Conservation (phyloP, 2,329 filamentous ascomycete species). For the Aspergillus aculeatinus region DNA sequence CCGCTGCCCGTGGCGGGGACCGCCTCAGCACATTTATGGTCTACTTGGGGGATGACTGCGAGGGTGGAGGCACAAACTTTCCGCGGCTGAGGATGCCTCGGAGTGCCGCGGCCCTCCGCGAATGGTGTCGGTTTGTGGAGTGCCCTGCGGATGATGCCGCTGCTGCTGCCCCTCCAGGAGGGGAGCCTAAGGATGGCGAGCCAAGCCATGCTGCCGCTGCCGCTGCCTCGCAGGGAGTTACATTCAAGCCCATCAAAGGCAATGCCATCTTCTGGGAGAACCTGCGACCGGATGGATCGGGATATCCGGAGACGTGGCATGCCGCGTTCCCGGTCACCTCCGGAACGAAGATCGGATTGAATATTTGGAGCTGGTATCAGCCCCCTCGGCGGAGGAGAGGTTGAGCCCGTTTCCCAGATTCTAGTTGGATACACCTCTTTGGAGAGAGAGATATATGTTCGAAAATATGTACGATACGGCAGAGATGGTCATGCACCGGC, state of each 20-base stretch:
- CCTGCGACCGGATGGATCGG: slow-evolving; percentile 54
- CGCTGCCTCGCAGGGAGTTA: slow-evolving; percentile 45
- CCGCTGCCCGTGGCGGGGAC: slow-evolving; percentile 37
- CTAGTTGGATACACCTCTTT: slow-evolving; percentile 5
- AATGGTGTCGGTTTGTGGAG: slow-evolving; percentile 60
- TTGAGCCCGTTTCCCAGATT: neutral
- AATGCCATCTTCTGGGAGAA: slow-evolving; percentile 66
- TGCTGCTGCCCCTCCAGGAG: too few relatives aligned
- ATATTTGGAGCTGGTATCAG: slow-evolving; percentile 66
- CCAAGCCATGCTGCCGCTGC: neutral
- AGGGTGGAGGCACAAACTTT: slow-evolving; percentile 62
- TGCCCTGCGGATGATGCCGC: slow-evolving; percentile 34
- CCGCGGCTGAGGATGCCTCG: slow-evolving; percentile 50
- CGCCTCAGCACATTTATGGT: slow-evolving; percentile 63
- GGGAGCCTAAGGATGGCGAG: too few relatives aligned
- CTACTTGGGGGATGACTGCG: slow-evolving; percentile 54
- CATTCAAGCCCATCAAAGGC: slow-evolving; percentile 57
- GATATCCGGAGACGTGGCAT: slow-evolving; percentile 61
- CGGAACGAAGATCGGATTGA: slow-evolving; percentile 61
- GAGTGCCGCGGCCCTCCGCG: slow-evolving; percentile 24
- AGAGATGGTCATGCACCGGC: too few relatives aligned
- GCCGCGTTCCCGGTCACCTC: slow-evolving; percentile 57
- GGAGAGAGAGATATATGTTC: neutral
- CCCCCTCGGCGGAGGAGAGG: slow-evolving; percentile 25
- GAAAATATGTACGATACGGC: neutral